Evolutionary conservation across 2,329 filamentous ascomycete species (phyloP), one percentile per base, ranked within the genome.

Genomic region (Metarhizium brunneum): DNA sequence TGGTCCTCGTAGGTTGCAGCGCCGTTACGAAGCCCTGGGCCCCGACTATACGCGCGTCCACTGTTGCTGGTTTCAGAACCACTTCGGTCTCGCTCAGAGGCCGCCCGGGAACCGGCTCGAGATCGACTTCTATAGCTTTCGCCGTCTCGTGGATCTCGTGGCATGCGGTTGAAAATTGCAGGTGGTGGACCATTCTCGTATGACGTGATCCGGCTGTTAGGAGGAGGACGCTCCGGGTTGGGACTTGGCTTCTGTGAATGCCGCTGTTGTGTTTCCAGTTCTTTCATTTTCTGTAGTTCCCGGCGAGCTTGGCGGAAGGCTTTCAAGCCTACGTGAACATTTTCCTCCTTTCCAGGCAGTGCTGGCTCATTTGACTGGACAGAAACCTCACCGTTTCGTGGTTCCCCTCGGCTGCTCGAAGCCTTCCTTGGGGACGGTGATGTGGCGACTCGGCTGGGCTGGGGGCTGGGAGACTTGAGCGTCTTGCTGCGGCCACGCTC

Each of bases 381-480:
- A 11, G 50, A 25, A 29, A 25, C 51, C n/a, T 60, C 56, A 38
- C 47, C 25, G 29, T 29, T 18, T 18, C 35, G 47, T 2, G 52
- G 35, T 42, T 35, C 50, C 18, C 29, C 49, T n/a, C 48, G 57
- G n/a, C 52, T 58, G 42, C 51, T 50, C 1, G 66, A 65, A 35
- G 64, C 61, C 58, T 72, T 76, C 13, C 64, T 63, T 3, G 74
- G 69, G 11, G 73, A 74, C 1, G 73, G 68, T 2, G 73, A 65
- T 13, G 68, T 71, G 43, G 68, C 72, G 60, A 74, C 71, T 3
- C 71, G 71, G 3, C 71, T 62, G 8, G 71, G 67, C 8, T 77
- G 77, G 14, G 86, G 68, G 3, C 83, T 83, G 11, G 85, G 75
- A 66, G 85, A 79, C 68, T 84, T 87, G 66, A 80, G 78, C 0